Percentiles rank a stretch among this genome's conserved stretches.
phyloP scores from a whole-genome alignment of 1,139 yeast genomes.

The Pichia cactophila region DNA sequence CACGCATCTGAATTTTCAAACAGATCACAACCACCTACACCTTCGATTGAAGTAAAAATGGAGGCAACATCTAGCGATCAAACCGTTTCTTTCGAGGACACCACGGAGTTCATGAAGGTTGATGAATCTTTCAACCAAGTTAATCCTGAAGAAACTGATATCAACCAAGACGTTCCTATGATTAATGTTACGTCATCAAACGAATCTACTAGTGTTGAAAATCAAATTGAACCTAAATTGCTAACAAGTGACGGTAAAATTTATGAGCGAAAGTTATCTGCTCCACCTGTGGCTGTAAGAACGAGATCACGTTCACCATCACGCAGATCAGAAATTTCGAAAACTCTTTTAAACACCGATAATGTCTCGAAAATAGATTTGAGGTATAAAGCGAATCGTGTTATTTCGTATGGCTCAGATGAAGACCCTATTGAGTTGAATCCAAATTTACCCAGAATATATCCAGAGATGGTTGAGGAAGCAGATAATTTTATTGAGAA shows the following conservation, averaged over 20 bases:
- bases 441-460: constrained; percentile 13
- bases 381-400: constrained; percentile 21
- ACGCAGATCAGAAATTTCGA: constrained; percentile 19
- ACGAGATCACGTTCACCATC: constrained; percentile 24
- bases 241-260: not conserved
- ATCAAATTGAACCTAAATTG: not conserved
- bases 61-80: not conserved
- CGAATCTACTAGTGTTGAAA: not conserved
- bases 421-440: constrained; percentile 12
- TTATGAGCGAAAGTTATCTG: constrained; percentile 4
- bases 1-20: not conserved
- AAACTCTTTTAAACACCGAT: constrained; percentile 13
- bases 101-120: not conserved
- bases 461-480: constrained; percentile 15
- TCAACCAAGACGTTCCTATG: not conserved
- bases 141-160: not conserved
- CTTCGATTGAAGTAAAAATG: not conserved
- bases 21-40: not conserved
- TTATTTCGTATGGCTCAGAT: constrained; percentile 23
- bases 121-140: not conserved
- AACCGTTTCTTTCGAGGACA: not conserved
- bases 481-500: constrained; percentile 20
- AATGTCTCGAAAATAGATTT: constrained; percentile 21
- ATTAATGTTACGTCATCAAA: not conserved
- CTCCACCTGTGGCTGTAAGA: constrained; percentile 17